These are phyloP conservation scores for Lentinula lateritia DNA, from an alignment of 768 basidiomycete species.

Conservation along the genomic window DNA sequence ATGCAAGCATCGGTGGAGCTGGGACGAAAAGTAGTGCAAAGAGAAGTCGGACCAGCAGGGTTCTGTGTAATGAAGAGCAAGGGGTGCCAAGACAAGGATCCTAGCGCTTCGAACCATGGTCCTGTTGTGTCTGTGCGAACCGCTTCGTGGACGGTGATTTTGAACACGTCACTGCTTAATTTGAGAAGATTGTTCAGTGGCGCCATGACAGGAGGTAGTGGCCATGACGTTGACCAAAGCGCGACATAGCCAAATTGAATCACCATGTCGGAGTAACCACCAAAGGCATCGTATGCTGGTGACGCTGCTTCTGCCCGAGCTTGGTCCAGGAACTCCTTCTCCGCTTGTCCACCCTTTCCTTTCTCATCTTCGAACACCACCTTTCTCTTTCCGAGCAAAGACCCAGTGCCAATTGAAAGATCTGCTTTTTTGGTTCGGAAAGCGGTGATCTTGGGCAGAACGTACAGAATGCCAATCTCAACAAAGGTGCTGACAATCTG, in stretches of 20 bases:
- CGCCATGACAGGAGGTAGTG: slow-evolving; percentile 83
- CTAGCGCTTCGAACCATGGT: slow-evolving; percentile 87
- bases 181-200: slow-evolving; percentile 92
- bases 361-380: slow-evolving; percentile 11
- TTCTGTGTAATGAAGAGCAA: too few species aligned
- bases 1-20: too few species aligned
- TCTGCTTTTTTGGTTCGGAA: slow-evolving; percentile 41
- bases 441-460: slow-evolving; percentile 53
- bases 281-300: slow-evolving; percentile 63
- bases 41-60: too few species aligned
- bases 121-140: slow-evolving; percentile 88
- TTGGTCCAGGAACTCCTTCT: slow-evolving; percentile 73
- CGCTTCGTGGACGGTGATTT: slow-evolving; percentile 81
- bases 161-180: slow-evolving; percentile 92
- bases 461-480: slow-evolving; percentile 78
- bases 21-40: too few species aligned
- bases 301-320: slow-evolving; percentile 37
- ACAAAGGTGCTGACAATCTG: slow-evolving; percentile 75
- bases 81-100: slow-evolving; percentile 73
- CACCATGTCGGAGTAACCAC: slow-evolving; percentile 95
- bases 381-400: slow-evolving; percentile 6
- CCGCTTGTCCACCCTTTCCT: slow-evolving; percentile 44
- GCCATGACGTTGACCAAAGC: slow-evolving; percentile 94
- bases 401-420: background rate
- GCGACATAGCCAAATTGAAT: slow-evolving; percentile 91